Conservation (phyloP, 768 basidiomycete species). For the Kwoniella botswanensis region DNA sequence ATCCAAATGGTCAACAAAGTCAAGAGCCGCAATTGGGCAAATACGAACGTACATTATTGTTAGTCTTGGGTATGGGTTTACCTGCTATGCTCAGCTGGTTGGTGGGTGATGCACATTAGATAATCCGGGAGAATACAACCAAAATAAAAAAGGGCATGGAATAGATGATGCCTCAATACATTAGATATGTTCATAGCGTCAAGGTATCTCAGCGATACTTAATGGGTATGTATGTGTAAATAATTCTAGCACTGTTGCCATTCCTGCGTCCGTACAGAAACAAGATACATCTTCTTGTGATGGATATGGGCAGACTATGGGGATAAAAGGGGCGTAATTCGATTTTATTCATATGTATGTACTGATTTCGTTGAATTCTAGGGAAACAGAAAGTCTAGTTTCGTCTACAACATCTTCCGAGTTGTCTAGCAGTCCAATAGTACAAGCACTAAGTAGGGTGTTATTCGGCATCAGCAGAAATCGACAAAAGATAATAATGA, state of each 20-base stretch:
- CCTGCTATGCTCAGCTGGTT: constrained; percentile 69
- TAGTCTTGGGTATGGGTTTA: constrained; percentile 72
- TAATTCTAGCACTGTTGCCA: too few species aligned
- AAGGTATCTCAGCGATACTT: too few species aligned
- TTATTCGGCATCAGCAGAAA: too few species aligned
- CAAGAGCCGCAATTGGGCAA: constrained; percentile 62
- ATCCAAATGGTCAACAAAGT: constrained; percentile 57
- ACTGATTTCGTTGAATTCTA: background rate
- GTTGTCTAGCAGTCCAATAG: constrained; percentile 49
- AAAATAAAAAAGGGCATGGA: background rate
- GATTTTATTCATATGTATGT: background rate
- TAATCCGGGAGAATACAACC: background rate
- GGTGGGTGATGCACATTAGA: constrained; percentile 64
- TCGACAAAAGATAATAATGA: too few species aligned
- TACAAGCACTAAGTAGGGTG: constrained; percentile 42
- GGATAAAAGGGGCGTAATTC: too few species aligned
- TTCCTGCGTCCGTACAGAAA: too few species aligned
- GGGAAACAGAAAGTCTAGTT: constrained; percentile 26
- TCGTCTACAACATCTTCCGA: constrained; percentile 46
- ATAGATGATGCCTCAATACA: background rate
- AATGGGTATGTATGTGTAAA: too few species aligned
- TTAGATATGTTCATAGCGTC: background rate
- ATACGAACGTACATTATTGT: constrained; percentile 63
- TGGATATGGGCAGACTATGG: too few species aligned
- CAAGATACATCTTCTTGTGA: too few species aligned